phyloP scores from a whole-genome alignment of 2,329 filamentous ascomycete genomes.

The Septoria linicola region DNA sequence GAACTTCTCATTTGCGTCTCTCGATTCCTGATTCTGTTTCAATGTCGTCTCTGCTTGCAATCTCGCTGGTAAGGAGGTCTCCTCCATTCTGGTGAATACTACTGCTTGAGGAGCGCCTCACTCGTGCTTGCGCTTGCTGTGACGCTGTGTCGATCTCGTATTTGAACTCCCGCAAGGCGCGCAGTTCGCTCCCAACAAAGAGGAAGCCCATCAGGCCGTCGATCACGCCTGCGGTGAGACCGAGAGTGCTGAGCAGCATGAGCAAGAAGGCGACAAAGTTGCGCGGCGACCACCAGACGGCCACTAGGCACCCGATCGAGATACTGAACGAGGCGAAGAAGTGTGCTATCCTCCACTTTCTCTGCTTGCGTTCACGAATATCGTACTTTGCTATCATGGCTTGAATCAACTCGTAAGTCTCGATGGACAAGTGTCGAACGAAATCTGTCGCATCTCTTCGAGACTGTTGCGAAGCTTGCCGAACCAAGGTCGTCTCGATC shows the following conservation, averaged over 20 bases:
- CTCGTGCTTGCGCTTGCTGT: slow-evolving; percentile 27
- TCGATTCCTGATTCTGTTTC: background rate
- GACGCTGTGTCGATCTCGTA: slow-evolving; percentile 81
- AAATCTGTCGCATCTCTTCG: background rate
- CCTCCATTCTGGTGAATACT: background rate
- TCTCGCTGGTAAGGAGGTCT: background rate
- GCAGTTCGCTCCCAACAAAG: slow-evolving; percentile 81
- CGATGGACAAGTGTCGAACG: slow-evolving; percentile 14
- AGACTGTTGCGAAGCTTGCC: slow-evolving; percentile 27
- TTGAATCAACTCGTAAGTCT: slow-evolving; percentile 69
- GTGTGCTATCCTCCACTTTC: slow-evolving; percentile 68
- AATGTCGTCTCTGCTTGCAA: background rate
- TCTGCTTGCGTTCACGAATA: slow-evolving; percentile 69
- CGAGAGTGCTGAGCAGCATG: slow-evolving; percentile 74
- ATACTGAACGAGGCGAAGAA: slow-evolving; percentile 68
- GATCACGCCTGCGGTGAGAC: slow-evolving; percentile 71
- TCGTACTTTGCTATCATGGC: slow-evolving; percentile 67
- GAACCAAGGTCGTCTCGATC: slow-evolving; percentile 72
- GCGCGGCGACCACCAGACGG: slow-evolving; percentile 78
- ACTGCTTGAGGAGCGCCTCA: background rate
- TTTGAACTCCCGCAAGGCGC: slow-evolving; percentile 83
- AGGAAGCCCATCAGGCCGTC: slow-evolving; percentile 84
- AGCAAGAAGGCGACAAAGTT: slow-evolving; percentile 79
- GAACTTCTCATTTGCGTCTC: background rate
- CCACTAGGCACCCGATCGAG: slow-evolving; percentile 72